Conservation (phyloP, 768 basidiomycete species). For the Boletus patriciae region DNA sequence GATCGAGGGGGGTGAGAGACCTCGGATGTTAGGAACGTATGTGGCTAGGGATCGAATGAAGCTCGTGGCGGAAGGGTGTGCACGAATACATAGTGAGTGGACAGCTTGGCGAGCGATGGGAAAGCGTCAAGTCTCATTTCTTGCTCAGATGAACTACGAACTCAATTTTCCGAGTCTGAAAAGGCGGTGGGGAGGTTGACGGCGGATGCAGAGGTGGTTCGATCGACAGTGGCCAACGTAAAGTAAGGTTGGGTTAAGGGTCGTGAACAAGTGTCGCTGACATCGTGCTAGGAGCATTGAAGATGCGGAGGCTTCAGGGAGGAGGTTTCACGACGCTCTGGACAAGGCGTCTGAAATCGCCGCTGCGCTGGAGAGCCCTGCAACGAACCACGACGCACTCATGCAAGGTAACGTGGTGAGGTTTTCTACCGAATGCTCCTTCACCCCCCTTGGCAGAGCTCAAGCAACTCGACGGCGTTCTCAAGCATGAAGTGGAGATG, state of each 20-base stretch:
- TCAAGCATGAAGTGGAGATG: slow-evolving; percentile 60
- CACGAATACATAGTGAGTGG: slow-evolving; percentile 62
- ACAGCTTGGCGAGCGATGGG: background rate
- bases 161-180: slow-evolving; percentile 55
- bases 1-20: slow-evolving; percentile 68
- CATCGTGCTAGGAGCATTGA: slow-evolving; percentile 48
- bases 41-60: slow-evolving; percentile 78
- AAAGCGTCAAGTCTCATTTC: background rate
- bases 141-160: slow-evolving; percentile 54
- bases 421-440: background rate
- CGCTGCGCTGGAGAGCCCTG: slow-evolving; percentile 54
- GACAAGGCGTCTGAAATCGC: slow-evolving; percentile 55
- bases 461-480: slow-evolving; percentile 56
- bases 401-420: slow-evolving; percentile 46
- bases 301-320: slow-evolving; percentile 55
- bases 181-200: slow-evolving; percentile 52
- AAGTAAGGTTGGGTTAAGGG: slow-evolving; percentile 39
- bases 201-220: slow-evolving; percentile 59
- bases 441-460: slow-evolving; percentile 48
- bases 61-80: slow-evolving; percentile 72
- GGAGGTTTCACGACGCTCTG: slow-evolving; percentile 58
- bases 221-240: slow-evolving; percentile 46
- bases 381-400: slow-evolving; percentile 48
- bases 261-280: background rate
- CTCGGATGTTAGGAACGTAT: slow-evolving; percentile 75